Percentiles rank a stretch among this genome's conserved stretches.
Conservation (phyloP, 2,329 filamentous ascomycete species). For the Emergomyces africanus region DNA sequence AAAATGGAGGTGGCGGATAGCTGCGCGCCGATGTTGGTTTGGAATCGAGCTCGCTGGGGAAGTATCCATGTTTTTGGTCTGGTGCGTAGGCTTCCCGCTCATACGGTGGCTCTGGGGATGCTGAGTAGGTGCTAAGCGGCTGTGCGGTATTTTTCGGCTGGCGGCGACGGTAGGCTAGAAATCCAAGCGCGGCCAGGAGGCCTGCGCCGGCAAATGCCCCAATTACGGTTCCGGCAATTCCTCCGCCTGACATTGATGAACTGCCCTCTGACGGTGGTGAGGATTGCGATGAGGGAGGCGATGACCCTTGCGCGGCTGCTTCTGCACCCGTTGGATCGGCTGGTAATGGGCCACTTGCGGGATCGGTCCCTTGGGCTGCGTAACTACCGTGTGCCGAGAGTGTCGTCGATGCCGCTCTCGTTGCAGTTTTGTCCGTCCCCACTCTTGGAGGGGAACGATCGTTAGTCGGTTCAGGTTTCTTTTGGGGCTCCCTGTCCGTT, state of each 20-base stretch:
- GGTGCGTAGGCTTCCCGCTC: neutral
- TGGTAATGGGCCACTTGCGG: neutral
- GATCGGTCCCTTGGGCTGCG: neutral
- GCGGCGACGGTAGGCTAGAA: neutral
- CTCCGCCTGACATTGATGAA: neutral
- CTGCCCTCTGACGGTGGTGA: neutral
- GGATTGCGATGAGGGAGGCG: neutral
- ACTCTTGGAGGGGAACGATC: neutral
- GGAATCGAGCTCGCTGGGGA: neutral
- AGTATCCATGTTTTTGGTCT: neutral
- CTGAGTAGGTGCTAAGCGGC: neutral
- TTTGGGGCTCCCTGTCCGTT: neutral
- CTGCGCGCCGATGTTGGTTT: neutral
- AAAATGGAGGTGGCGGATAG: neutral
- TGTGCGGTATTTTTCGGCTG: neutral
- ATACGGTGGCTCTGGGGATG: neutral
- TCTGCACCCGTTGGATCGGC: neutral
- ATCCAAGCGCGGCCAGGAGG: neutral
- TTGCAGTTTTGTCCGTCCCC: neutral
- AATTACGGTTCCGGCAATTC: slow-evolving; percentile 1
- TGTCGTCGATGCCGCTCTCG: neutral
- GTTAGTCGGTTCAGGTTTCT: neutral
- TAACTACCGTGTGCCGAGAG: neutral
- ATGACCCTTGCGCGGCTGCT: neutral
- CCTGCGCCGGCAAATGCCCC: neutral